phyloP scores from a whole-genome alignment of 208 protist genomes.

The Acanthamoeba castellanii region DNA sequence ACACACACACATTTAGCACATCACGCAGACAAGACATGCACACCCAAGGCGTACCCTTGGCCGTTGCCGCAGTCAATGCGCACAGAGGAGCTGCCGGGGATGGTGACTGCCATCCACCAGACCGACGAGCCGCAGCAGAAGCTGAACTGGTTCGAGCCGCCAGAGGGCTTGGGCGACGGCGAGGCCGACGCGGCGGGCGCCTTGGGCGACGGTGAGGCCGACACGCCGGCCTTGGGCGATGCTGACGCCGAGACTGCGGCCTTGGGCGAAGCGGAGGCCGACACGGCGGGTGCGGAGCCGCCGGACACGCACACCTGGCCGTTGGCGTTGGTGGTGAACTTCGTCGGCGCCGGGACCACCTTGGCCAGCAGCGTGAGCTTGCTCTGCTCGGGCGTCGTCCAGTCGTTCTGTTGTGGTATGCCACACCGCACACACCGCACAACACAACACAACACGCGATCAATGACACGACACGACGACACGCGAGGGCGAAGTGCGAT shows the following conservation, averaged over 20 bases:
- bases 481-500: too few species aligned
- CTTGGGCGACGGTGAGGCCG: neutral
- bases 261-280: neutral
- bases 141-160: neutral
- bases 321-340: constrained; percentile 64
- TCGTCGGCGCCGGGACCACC: constrained; percentile 76
- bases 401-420: constrained; percentile 69
- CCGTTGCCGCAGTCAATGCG: constrained; percentile 9
- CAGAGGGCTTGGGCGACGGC: neutral
- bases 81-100: neutral
- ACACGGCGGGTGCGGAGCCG: neutral
- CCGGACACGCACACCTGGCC: constrained; percentile 21
- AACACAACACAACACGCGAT: too few species aligned
- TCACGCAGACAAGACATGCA: too few species aligned
- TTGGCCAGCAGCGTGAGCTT: constrained; percentile 77
- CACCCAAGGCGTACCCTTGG: neutral
- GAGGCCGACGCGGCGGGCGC: neutral
- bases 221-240: too few species aligned
- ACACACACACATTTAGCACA: neutral
- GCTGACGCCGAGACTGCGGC: neutral
- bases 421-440: neutral
- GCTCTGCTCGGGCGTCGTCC: constrained; percentile 63
- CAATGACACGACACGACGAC: too few species aligned
- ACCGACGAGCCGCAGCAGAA: neutral
- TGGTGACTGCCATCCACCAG: neutral